These are phyloP conservation scores for Fusarium sp. DNA, from an alignment of 2,329 filamentous ascomycete genomes.

Conservation along the genomic window DNA sequence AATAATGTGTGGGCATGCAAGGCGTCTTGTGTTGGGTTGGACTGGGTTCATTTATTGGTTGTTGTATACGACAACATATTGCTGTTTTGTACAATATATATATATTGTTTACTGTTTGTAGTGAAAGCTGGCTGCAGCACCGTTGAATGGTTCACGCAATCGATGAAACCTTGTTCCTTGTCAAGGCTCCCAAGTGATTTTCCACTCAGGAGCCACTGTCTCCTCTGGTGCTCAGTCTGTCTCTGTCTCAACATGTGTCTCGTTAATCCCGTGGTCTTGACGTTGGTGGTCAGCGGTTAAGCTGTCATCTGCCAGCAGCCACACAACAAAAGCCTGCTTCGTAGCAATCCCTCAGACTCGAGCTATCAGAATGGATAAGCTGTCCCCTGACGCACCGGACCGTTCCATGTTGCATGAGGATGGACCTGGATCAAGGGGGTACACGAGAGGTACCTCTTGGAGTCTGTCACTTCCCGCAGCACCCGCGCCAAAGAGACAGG, in stretches of 20 bases:
- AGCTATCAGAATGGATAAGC: constrained; percentile 18
- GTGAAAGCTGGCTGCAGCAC: constrained; percentile 16
- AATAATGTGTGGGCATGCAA: constrained; percentile 25
- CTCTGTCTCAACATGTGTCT: neutral
- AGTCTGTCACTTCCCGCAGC: constrained; percentile 12
- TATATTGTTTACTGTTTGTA: neutral
- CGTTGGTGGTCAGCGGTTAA: neutral
- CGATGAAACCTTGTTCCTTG: constrained; percentile 16
- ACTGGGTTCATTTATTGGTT: constrained; percentile 15
- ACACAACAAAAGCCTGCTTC: constrained; percentile 1
- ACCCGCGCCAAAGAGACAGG: neutral
- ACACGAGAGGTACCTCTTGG: constrained; percentile 23
- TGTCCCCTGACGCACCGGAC: constrained; percentile 23
- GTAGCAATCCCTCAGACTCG: constrained; percentile 1
- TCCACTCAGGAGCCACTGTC: neutral
- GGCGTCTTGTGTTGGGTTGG: constrained; percentile 29
- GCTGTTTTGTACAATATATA: neutral
- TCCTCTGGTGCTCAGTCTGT: constrained; percentile 1
- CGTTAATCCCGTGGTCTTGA: neutral
- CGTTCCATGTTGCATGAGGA: constrained; percentile 35
- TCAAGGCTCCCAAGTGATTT: constrained; percentile 1
- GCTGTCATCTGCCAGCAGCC: neutral
- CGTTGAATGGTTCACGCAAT: constrained; percentile 14
- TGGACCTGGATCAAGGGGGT: constrained; percentile 10
- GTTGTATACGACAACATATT: constrained; percentile 10